Base-by-base conservation (phyloP, 2,329 filamentous ascomycete species). In the Fusarium abutilonis region DNA sequence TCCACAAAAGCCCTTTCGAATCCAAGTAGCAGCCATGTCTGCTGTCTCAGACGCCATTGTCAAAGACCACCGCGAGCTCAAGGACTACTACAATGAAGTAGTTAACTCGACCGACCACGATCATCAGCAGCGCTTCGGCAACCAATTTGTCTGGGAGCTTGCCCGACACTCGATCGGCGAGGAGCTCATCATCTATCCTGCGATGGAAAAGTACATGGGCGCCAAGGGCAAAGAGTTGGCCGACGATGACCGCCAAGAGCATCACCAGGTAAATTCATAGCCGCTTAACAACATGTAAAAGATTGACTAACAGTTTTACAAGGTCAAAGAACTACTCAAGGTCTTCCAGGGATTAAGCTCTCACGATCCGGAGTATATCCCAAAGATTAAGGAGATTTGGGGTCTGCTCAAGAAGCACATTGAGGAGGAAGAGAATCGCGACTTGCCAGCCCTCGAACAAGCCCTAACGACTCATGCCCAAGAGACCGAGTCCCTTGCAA, bases 131-230 rank as follows among this genome's bases (percentile, higher is more conserved):
- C 74, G 74, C 17, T 81, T 75, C 56, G 75, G 77, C 9, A 83
- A 83, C 40, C 76, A 78, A 39, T 82, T 83, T 46, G 73, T 75
- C 1, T 83, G 80, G 81, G 79, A 82, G 46, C 69, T 83, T 0
- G 78, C 80, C 1, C 75, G 80, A 3, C 80, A 82, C 63, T 79
- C 78, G 0, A 72, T 83, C n/a, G 74, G 74, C 7, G 80, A 83
- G 56, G 80, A 83, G 61, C 66, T 83, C 0, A 74, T 86, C 9
- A 74, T 86, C 1, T 85, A 86, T 57, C 83, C 84, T 0, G 82
- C 80, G 2, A 73, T 86, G 15, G 81, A 84, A 65, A 78, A 80
- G 54, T 70, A 82, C 50, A 60, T 85, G 15, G 71, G 75, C 1
- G 69, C 74, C 1, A 64, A 76, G 39, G 82, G 83, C 41, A 74